Percentiles rank a stretch among this genome's conserved stretches.
phyloP scores from a whole-genome alignment of 2,329 filamentous ascomycete genomes.

The Amesomyces nigricolor region DNA sequence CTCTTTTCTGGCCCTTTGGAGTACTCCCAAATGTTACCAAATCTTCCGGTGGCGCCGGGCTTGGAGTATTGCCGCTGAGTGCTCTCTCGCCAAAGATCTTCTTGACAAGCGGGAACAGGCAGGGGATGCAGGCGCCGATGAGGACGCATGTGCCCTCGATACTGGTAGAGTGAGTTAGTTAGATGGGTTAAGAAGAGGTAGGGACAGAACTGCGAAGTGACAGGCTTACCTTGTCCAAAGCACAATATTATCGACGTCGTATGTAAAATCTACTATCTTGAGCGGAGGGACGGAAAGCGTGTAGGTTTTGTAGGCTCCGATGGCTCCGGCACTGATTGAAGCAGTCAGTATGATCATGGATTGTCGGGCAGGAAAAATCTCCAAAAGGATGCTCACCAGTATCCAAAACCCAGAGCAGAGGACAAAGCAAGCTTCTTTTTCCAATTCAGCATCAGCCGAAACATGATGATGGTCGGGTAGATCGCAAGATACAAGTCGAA shows the following conservation, averaged over 20 bases:
- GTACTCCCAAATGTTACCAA: too few species aligned
- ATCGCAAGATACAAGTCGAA: slow-evolving; percentile 2
- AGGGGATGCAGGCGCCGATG: not conserved
- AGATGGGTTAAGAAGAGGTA: not conserved
- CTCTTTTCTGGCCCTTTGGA: too few species aligned
- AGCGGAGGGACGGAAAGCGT: not conserved
- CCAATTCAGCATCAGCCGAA: not conserved
- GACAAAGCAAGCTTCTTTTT: slow-evolving; percentile 1
- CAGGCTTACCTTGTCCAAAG: not conserved
- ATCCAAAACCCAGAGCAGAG: not conserved
- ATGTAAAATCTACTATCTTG: not conserved
- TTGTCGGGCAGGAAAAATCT: too few species aligned
- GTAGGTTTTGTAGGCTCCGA: not conserved
- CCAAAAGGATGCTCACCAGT: not conserved
- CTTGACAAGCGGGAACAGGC: not conserved
- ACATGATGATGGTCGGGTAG: not conserved
- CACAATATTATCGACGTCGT: not conserved
- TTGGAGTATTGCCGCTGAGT: not conserved
- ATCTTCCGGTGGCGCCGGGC: too few species aligned
- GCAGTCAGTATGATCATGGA: not conserved
- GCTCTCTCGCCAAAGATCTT: not conserved
- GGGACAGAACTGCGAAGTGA: not conserved
- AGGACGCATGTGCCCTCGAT: not conserved
- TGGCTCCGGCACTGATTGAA: slow-evolving; percentile 5
- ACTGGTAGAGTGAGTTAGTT: not conserved